A percentile compares a stretch with the other conserved stretches of the same genome.
These are phyloP conservation scores for Thecaphora thlaspeos DNA, from an alignment of 1,284 basidiomycete genomes.

Conservation along the genomic window DNA sequence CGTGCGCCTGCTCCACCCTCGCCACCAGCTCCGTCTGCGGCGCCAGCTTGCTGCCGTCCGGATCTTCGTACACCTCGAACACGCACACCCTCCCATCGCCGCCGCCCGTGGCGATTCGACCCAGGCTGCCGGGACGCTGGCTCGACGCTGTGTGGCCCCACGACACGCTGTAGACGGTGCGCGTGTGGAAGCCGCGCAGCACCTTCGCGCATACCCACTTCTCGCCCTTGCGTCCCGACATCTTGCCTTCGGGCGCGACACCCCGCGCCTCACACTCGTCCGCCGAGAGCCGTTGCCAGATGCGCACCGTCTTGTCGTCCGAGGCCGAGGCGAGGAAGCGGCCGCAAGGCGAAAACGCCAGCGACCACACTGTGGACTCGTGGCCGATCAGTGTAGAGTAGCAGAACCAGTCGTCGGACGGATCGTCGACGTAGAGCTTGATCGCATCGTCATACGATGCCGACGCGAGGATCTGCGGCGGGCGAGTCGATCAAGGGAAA, in stretches of 20 bases:
- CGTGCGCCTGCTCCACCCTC: conserved; percentile 65
- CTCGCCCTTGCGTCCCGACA: conserved; percentile 53
- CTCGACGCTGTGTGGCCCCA: conserved; percentile 63
- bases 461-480: conserved; percentile 75
- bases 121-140: conserved; percentile 59
- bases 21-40: conserved; percentile 19
- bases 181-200: conserved; percentile 63
- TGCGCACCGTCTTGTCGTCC: conserved; percentile 72
- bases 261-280: conserved; percentile 50
- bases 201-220: conserved; percentile 57
- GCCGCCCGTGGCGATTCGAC: conserved; percentile 73
- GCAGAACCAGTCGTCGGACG: conserved; percentile 90
- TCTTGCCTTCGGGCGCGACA: conserved; percentile 40
- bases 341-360: conserved; percentile 76
- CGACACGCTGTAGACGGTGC: conserved; percentile 75
- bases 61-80: conserved; percentile 65
- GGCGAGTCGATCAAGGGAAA: neutral
- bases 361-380: conserved; percentile 79
- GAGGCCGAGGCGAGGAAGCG: conserved; percentile 75
- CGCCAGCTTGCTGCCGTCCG: conserved; percentile 6
- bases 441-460: conserved; percentile 96
- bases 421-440: conserved; percentile 90
- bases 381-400: conserved; percentile 79
- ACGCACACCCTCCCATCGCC: conserved; percentile 75
- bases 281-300: conserved; percentile 60